Evolutionary conservation across 1,139 yeast species (phyloP), one percentile per base, ranked within the genome.

Genomic region (Citeromyces siamensis): DNA sequence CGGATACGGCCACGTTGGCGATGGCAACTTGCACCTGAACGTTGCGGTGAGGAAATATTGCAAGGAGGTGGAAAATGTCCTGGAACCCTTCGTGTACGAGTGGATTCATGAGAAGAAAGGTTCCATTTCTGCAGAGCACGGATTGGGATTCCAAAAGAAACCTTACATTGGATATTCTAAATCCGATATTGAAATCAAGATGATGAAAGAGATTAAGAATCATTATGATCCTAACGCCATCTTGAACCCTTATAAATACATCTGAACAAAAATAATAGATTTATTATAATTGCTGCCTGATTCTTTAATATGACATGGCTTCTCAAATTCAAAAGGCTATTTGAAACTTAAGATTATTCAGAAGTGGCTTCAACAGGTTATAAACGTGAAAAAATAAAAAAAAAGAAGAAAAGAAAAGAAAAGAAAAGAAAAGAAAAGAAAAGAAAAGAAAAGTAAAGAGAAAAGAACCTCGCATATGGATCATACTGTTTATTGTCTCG

Each of bases 1-100:
- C 44, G 98, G 97, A 1, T 90, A 88, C 50, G 98, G 98, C 18
- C 98, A 88, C 52, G 69, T 88, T 51, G 98, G 98, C 41, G 98
- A 88, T 53, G 96, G 97, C 38, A 88, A 88, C 59, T 66, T 88
- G 49, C 98, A 88, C 55, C 71, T 90, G 53, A 88, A 90, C 53
- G 93, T 88, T 37, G 77, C 93, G 35, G 94, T 85, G n/a, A 71
- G 95, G 53, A 69, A 75, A 49, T 88, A 88, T 59, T 69, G 70
- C 46, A 79, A 82, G 55, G 69, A 65, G 23, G 80, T 88, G 40
- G 97, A 88, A 60, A 61, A 68, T 39, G 72, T 69, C 2, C 67
- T 90, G 44, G 97, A 90, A 59, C 97, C 97, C 32, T 88, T 80
- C 60, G 90, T 90, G 20, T 90, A 85, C 51, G 94, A 90, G 61